These are phyloP conservation scores for Byssochlamys sp. DNA, from an alignment of 2,329 filamentous ascomycete species.

Conservation along the genomic window DNA sequence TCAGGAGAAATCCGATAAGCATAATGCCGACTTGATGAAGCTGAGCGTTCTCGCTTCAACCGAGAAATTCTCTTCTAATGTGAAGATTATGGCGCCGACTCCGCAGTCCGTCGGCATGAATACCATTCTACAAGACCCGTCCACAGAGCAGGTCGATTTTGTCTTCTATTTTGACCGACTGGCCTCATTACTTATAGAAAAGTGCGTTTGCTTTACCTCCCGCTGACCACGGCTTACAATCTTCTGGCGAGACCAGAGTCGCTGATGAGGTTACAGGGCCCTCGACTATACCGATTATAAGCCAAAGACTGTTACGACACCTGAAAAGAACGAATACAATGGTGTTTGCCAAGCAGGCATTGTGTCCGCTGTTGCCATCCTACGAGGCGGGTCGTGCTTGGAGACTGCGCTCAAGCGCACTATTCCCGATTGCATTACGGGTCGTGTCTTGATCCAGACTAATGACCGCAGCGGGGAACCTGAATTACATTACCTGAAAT, in stretches of 20 bases:
- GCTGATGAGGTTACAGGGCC: constrained; percentile 42
- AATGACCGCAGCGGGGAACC: constrained; percentile 78
- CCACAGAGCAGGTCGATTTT: constrained; percentile 76
- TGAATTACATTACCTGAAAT: constrained; percentile 78
- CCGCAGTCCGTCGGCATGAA: constrained; percentile 79
- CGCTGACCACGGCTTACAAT: constrained; percentile 1
- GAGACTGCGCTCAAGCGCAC: constrained; percentile 81
- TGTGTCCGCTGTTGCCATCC: constrained; percentile 74
- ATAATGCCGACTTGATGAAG: constrained; percentile 67
- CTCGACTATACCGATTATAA: constrained; percentile 67
- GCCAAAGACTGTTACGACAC: constrained; percentile 57
- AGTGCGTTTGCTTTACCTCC: constrained; percentile 20
- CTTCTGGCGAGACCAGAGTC: background rate
- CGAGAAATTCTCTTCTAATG: constrained; percentile 63
- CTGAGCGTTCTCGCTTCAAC: constrained; percentile 64
- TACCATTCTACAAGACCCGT: constrained; percentile 74
- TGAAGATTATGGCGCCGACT: constrained; percentile 64
- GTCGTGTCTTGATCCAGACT: constrained; percentile 82
- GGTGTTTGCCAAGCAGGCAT: constrained; percentile 64
- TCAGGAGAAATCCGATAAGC: constrained; percentile 71
- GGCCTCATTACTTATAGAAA: constrained; percentile 72
- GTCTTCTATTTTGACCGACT: constrained; percentile 95
- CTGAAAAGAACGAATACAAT: constrained; percentile 58
- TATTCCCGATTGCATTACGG: constrained; percentile 83
- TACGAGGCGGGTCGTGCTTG: constrained; percentile 79